Percentiles rank a stretch among this genome's conserved stretches.
Evolutionary conservation across 169 alveolate species (phyloP).

Genomic region (Plasmodium cynomolgi): DNA sequence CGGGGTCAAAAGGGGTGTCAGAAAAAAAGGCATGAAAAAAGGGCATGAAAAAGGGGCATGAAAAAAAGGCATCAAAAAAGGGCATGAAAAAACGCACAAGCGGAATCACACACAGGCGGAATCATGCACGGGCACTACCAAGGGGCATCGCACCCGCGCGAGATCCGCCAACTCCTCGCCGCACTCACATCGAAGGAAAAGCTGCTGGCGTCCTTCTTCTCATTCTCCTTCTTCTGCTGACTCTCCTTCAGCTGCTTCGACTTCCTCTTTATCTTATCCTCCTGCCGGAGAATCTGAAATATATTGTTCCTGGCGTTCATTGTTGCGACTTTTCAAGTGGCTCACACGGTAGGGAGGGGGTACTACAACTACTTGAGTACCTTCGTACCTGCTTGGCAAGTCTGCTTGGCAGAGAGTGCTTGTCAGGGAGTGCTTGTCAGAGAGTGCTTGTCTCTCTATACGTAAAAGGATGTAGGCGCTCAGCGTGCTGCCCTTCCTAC

Average conservation of each 20-base stretch:
- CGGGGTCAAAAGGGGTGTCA: not conserved
- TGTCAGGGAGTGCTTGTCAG: not conserved
- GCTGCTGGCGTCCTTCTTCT: constrained; percentile 23
- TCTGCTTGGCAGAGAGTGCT: not conserved
- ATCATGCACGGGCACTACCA: not conserved
- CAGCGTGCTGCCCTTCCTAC: not conserved
- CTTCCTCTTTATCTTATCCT: constrained; percentile 54
- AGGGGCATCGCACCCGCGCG: not conserved
- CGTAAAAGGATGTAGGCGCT: not conserved
- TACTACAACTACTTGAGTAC: not conserved
- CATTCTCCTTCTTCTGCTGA: constrained; percentile 35
- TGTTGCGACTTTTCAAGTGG: not conserved
- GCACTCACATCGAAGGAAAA: constrained; percentile 50
- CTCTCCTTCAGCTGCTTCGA: constrained; percentile 34
- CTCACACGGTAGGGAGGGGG: not conserved
- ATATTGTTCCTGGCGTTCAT: constrained; percentile 45
- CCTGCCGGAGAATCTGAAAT: constrained; percentile 38
- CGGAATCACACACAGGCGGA: not conserved
- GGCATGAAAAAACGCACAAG: not conserved
- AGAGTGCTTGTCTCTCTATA: not conserved
- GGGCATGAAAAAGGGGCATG: not conserved
- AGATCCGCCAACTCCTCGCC: not conserved
- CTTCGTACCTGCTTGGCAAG: not conserved
- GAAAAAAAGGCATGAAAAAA: not conserved
- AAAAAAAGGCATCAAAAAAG: not conserved